Conservation (phyloP, 345 rosid species). For the Trapa incisa region DNA sequence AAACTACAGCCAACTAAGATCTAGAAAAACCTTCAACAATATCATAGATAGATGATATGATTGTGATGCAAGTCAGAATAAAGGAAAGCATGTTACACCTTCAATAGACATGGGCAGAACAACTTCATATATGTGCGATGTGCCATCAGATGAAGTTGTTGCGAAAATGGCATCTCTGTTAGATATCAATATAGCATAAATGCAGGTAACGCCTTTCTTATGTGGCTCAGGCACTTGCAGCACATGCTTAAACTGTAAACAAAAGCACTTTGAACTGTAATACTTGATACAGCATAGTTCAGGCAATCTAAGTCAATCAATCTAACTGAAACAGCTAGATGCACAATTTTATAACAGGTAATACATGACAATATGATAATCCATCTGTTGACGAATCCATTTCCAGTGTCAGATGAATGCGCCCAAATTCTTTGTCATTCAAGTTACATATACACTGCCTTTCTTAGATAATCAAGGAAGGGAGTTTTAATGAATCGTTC, state of each 20-base stretch:
- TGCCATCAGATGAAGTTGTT: constrained; percentile 77
- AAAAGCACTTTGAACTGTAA: not conserved
- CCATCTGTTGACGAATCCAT: not conserved
- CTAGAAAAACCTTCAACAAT: not conserved
- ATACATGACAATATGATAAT: not conserved
- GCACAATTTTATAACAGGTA: not conserved
- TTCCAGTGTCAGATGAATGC: not conserved
- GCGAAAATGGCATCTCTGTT: constrained; percentile 51
- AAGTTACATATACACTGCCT: not conserved
- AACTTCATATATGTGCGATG: constrained; percentile 53
- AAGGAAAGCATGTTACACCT: constrained; percentile 24
- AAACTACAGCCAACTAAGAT: not conserved
- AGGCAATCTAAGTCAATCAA: not conserved
- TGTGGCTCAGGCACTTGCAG: constrained; percentile 60
- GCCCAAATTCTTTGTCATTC: not conserved
- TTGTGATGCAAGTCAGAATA: not conserved
- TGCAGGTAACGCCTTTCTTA: constrained; percentile 82
- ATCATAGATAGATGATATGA: not conserved
- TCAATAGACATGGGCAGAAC: constrained; percentile 31
- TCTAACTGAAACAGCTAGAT: not conserved
- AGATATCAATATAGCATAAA: constrained; percentile 57
- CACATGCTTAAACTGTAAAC: constrained; percentile 60
- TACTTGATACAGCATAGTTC: not conserved
- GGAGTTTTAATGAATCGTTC: too few species aligned
- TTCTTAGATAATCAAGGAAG: not conserved